A percentile compares a stretch with the other conserved stretches of the same genome.
phyloP scores from a whole-genome alignment of 306 rosid genomes.

The Oemleria cerasiformis region DNA sequence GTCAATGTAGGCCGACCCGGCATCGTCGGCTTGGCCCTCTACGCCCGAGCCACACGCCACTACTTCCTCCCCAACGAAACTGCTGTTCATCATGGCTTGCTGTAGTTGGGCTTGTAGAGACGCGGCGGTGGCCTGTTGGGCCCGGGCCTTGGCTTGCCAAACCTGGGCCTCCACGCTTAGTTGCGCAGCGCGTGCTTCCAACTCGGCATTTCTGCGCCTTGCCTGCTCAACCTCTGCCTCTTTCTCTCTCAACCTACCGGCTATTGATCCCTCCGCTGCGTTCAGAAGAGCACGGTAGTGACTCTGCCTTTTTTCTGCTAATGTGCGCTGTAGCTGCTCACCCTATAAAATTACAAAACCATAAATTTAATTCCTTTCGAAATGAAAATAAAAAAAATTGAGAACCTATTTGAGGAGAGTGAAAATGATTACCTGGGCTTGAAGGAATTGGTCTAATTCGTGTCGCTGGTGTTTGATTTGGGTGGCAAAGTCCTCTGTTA shows the following conservation, averaged over 20 bases:
- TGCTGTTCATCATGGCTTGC: constrained; percentile 53
- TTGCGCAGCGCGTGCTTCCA: constrained; percentile 83
- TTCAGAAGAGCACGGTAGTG: constrained; percentile 58
- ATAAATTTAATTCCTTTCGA: not conserved
- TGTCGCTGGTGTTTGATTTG: constrained; percentile 74
- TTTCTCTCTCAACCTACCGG: constrained; percentile 57
- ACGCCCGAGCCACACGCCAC: constrained; percentile 41
- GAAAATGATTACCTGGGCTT: constrained; percentile 53
- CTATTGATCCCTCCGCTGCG: constrained; percentile 60
- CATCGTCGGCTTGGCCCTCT: constrained; percentile 71
- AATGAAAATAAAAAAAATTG: not conserved
- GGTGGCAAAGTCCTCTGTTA: constrained; percentile 50
- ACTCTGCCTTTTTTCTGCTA: constrained; percentile 63
- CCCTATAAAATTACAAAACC: constrained; percentile 40
- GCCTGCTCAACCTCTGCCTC: constrained; percentile 68
- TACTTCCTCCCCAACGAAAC: constrained; percentile 31
- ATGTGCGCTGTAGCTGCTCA: constrained; percentile 57
- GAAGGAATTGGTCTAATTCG: constrained; percentile 74
- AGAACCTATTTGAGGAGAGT: constrained; percentile 18
- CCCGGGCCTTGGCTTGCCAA: constrained; percentile 82
- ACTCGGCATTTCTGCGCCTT: constrained; percentile 60
- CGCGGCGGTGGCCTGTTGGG: constrained; percentile 68
- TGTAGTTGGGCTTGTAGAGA: constrained; percentile 73
- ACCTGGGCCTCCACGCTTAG: constrained; percentile 63
- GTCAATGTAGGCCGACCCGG: constrained; percentile 78